Conservation (phyloP, 1,284 basidiomycete genomes). For the Acaromyces ingoldii region DNA sequence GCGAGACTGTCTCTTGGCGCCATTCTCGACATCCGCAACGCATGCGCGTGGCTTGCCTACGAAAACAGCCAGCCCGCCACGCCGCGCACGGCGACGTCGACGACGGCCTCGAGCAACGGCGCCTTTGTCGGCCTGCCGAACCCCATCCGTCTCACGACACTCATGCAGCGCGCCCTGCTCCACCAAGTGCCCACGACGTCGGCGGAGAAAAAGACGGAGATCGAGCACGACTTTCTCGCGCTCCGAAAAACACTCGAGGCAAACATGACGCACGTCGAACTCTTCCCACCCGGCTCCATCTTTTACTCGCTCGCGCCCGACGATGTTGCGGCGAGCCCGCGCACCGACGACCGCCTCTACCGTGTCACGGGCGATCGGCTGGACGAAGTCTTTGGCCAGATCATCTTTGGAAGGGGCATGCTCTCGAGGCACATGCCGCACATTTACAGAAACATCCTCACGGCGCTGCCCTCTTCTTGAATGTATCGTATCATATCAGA, state of each 20-base stretch:
- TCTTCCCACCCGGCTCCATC: slow-evolving; percentile 73
- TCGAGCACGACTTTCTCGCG: slow-evolving; percentile 55
- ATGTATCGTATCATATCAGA: too few relatives aligned
- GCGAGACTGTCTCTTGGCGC: slow-evolving; percentile 71
- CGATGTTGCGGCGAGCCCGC: slow-evolving; percentile 54
- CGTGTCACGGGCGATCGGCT: slow-evolving; percentile 13
- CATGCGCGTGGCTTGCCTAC: slow-evolving; percentile 71
- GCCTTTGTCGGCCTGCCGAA: not conserved
- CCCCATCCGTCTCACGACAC: slow-evolving; percentile 19
- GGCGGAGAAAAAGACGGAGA: not conserved
- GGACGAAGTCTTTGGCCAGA: slow-evolving; percentile 67
- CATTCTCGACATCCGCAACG: slow-evolving; percentile 69
- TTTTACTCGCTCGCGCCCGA: slow-evolving; percentile 70
- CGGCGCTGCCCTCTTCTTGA: too few relatives aligned
- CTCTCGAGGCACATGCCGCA: slow-evolving; percentile 61
- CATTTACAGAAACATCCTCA: too few relatives aligned
- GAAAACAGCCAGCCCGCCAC: slow-evolving; percentile 53
- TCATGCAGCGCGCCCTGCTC: slow-evolving; percentile 31
- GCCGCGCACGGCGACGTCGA: not conserved
- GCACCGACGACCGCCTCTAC: slow-evolving; percentile 12
- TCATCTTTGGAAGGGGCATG: slow-evolving; percentile 75
- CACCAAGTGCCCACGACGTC: slow-evolving; percentile 14
- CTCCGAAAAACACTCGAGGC: slow-evolving; percentile 76
- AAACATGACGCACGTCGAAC: slow-evolving; percentile 69
- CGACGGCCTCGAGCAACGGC: not conserved